Conservation (phyloP, 352 stramenopile species). For the Phytophthora podocarpi region DNA sequence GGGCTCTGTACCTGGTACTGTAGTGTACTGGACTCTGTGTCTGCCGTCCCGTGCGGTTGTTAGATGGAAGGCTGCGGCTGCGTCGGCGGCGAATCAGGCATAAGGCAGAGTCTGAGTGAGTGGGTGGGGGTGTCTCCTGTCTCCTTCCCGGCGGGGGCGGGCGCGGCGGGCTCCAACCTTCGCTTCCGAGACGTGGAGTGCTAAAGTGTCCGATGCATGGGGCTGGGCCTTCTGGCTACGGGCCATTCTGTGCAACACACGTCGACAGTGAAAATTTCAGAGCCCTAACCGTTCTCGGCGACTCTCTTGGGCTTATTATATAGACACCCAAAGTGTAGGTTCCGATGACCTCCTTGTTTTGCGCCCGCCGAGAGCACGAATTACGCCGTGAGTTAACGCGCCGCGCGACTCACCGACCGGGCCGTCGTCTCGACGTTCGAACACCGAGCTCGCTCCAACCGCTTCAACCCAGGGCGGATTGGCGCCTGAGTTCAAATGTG, state of each 20-base stretch:
- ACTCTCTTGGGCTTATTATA: constrained; percentile 16
- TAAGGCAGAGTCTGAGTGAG: constrained; percentile 11
- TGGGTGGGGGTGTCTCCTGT: too few relatives aligned
- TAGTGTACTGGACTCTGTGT: too few relatives aligned
- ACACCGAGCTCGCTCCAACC: background rate
- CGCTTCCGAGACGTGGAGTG: constrained; percentile 14
- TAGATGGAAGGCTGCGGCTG: background rate
- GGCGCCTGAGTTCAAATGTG: background rate
- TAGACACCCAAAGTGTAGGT: constrained; percentile 28
- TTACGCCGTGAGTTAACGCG: background rate
- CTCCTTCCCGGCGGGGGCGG: too few relatives aligned
- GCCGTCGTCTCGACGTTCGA: constrained; percentile 7
- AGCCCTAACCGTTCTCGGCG: constrained; percentile 57
- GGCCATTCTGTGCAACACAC: constrained; percentile 35
- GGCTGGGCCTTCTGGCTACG: constrained; percentile 23
- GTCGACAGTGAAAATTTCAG: constrained; percentile 69
- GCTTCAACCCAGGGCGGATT: background rate
- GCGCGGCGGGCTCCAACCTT: too few relatives aligned
- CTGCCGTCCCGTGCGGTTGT: background rate
- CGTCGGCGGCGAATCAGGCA: constrained; percentile 20
- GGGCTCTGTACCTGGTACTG: too few relatives aligned
- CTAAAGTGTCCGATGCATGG: constrained; percentile 11
- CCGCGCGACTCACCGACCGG: background rate
- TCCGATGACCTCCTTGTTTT: constrained; percentile 11
- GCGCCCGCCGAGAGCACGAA: background rate